Conservation (phyloP, 176 grass and related monocot species). For the Musa schizocarpa region DNA sequence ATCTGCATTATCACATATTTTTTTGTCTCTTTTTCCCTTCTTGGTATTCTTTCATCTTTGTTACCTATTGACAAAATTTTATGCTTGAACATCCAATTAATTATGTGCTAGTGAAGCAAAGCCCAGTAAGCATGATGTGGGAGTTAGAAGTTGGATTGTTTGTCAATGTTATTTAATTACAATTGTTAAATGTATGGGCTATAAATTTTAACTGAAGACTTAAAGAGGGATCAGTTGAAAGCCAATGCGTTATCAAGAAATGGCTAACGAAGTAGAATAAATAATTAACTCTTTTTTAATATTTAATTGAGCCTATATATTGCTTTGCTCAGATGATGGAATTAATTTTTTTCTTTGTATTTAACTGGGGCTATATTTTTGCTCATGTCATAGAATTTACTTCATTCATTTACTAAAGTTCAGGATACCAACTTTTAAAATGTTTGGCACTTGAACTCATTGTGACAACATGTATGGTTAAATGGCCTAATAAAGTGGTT, state of each 20-base stretch:
- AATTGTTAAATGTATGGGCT: too few relatives aligned
- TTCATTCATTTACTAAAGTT: background rate
- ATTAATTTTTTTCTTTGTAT: too few relatives aligned
- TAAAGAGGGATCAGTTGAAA: background rate
- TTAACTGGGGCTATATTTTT: too few relatives aligned
- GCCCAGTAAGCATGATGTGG: too few relatives aligned
- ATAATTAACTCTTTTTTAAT: background rate
- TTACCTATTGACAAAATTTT: too few relatives aligned
- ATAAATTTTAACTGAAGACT: too few relatives aligned
- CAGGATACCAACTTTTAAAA: background rate
- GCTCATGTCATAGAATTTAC: background rate
- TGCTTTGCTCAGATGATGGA: background rate
- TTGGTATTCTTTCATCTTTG: too few relatives aligned
- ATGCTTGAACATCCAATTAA: too few relatives aligned
- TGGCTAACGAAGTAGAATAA: background rate
- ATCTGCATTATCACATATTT: too few relatives aligned
- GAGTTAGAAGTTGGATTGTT: too few relatives aligned
- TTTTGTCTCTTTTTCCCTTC: background rate
- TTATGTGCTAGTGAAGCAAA: too few relatives aligned
- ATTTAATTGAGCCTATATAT: background rate
- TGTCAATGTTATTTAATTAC: too few relatives aligned
- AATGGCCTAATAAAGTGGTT: background rate
- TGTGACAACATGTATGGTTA: background rate
- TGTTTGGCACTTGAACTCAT: background rate
- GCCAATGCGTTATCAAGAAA: background rate